These are phyloP conservation scores for Fraxinus platypoda DNA, from an alignment of 305 asterid species.

Conservation along the genomic window DNA sequence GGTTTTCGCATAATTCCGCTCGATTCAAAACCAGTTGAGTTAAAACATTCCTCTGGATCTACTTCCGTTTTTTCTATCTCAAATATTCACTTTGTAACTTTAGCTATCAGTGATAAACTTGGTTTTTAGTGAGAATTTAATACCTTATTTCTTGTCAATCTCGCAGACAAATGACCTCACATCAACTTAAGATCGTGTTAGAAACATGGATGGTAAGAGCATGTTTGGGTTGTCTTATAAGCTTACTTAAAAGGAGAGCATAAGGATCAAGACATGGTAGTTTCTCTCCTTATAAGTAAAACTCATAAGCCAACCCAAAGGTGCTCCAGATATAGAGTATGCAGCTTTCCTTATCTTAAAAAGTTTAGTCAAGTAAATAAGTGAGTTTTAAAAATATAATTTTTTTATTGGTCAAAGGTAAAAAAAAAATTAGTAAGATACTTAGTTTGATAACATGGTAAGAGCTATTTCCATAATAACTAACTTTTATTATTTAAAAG, in stretches of 20 bases:
- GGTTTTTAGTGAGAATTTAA: not conserved
- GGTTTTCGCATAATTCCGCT: conserved; percentile 88
- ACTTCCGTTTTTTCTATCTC: not conserved
- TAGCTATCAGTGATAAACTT: not conserved
- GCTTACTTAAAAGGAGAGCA: not conserved
- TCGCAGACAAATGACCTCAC: not conserved
- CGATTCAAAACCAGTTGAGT: conserved; percentile 80
- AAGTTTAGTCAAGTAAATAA: not conserved
- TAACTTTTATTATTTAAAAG: not conserved
- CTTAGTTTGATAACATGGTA: not conserved
- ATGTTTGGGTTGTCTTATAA: not conserved
- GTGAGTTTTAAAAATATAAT: not conserved
- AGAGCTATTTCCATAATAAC: not conserved
- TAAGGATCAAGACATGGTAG: not conserved
- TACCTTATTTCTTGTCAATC: not conserved
- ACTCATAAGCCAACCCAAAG: not conserved
- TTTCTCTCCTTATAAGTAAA: not conserved
- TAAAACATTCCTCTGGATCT: not conserved
- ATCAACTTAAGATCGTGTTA: not conserved
- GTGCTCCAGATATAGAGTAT: not conserved
- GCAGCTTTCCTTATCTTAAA: not conserved
- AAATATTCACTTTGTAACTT: not conserved
- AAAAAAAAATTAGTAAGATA: not conserved
- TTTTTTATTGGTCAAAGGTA: not conserved
- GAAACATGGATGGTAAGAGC: not conserved